Conservation (phyloP, 345 rosid genomes). For the Mallotus nudiflorus region DNA sequence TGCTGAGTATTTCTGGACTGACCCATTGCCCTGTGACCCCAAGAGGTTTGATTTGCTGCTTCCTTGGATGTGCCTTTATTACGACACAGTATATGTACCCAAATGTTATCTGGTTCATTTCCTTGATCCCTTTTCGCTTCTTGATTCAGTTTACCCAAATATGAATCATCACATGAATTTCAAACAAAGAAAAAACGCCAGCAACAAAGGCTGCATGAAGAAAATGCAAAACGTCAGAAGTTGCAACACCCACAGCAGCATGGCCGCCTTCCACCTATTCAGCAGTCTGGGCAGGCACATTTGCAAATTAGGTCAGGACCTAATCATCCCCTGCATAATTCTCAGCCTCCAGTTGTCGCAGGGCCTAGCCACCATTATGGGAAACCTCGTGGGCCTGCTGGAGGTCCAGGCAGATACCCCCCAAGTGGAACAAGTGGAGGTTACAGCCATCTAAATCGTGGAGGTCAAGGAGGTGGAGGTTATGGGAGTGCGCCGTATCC, state of each 20-base stretch:
- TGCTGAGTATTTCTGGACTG: conserved; percentile 97
- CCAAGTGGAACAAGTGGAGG: conserved; percentile 61
- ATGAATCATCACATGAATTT: conserved; percentile 95
- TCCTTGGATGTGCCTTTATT: background rate
- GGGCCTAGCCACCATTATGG: conserved; percentile 73
- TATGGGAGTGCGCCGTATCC: conserved; percentile 74
- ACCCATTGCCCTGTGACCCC: conserved; percentile 93
- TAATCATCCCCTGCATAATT: conserved; percentile 50
- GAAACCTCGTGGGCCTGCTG: conserved; percentile 78
- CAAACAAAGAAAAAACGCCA: conserved; percentile 95
- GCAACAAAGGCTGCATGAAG: conserved; percentile 85
- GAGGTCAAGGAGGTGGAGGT: conserved; percentile 62
- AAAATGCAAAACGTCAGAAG: conserved; percentile 85
- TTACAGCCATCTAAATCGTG: conserved; percentile 48
- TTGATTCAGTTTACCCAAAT: conserved; percentile 67
- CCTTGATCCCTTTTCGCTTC: conserved; percentile 1
- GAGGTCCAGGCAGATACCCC: conserved; percentile 68
- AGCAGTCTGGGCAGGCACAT: conserved; percentile 79
- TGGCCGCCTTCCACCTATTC: conserved; percentile 71
- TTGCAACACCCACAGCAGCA: conserved; percentile 81
- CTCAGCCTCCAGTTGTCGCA: conserved; percentile 75
- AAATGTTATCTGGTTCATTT: background rate
- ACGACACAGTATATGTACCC: background rate
- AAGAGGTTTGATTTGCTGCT: conserved; percentile 51
- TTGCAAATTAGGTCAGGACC: conserved; percentile 56